phyloP scores from a whole-genome alignment of 352 stramenopile genomes.

The Pythium rhizo-oryzae region DNA sequence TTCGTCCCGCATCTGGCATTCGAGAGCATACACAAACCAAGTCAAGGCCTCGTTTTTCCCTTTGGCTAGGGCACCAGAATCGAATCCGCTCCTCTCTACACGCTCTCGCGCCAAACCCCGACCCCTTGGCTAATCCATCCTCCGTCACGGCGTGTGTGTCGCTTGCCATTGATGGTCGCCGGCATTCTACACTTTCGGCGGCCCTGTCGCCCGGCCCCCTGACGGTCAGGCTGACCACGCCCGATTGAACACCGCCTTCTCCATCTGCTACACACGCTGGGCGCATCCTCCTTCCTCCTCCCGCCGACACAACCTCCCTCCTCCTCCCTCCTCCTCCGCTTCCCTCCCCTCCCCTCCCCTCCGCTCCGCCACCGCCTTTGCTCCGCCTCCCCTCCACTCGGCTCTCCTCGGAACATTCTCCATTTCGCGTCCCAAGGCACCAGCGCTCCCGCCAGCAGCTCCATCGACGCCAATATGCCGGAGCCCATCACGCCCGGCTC shows the following conservation, averaged over 20 bases:
- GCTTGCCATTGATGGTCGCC: not conserved
- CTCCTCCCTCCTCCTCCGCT: not conserved
- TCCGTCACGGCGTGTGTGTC: too few species aligned
- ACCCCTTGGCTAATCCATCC: not conserved
- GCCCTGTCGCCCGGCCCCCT: not conserved
- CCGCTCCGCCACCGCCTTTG: not conserved
- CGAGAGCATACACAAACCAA: not conserved
- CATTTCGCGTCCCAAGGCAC: not conserved
- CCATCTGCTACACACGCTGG: constrained; percentile 10
- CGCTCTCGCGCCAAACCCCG: not conserved
- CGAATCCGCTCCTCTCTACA: not conserved
- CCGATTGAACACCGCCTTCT: not conserved
- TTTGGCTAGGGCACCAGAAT: not conserved
- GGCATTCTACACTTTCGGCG: constrained; percentile 1
- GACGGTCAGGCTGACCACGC: not conserved
- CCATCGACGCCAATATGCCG: constrained; percentile 2
- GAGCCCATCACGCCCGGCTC: constrained; percentile 18
- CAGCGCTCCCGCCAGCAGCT: too few species aligned
- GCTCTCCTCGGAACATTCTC: not conserved
- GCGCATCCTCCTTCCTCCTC: not conserved
- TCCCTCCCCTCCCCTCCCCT: not conserved
- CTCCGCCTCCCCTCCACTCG: too few species aligned
- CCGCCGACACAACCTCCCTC: not conserved
- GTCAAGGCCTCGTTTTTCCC: too few species aligned
- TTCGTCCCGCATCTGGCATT: not conserved